Base-by-base conservation (phyloP, 1,284 basidiomycete species). In the Mycosarcoma mackinlayi region DNA sequence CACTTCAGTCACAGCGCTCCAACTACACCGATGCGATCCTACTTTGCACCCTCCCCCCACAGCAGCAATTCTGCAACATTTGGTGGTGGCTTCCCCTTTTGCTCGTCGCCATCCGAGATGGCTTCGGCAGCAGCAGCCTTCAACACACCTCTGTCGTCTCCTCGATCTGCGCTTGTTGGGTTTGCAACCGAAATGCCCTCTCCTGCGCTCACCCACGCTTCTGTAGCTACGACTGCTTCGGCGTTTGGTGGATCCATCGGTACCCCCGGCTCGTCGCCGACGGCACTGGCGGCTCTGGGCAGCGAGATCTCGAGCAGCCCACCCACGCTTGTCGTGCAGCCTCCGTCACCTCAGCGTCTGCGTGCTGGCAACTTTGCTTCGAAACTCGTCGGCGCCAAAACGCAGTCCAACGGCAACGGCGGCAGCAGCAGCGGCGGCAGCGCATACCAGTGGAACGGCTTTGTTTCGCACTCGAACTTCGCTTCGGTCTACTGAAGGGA, bases 261-360 rank as follows among this genome's bases (percentile, higher is more conserved):
- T 0, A 59, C 51, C 0, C 63, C 48, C 9, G 38, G 27, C 11
- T 47, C 56, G 6, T 47, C 42, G 16, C 52, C 63, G 2, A 55
- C 39, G 16, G 3, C 51, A 6, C n/a, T 31, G 3, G 45, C 45
- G 24, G 9, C 23, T 7, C 23, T 18, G 7, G 40, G 37, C 5
- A 40, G 3, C 4, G 31, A 31, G 9, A 6, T 21, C 19, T 34
- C 39, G 16, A 54, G 42, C 38, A 48, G 42, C 30, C 61, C 62
- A 6, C 67, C 67, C 0, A 62, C 54, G 7, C 47, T 71, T 4
- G 62, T 71, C n/a, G 39, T 71, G 0, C 62, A 71, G 27, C 67
- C 67, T 5, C 67, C 67, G 6, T 58, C 54, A 0, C 67, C 67
- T 3, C 67, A 65, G 38, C 44, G 67, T 0, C 6, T 59, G 13